Conservation (phyloP, 139 green algal genomes). For the Chlorella sp. region DNA sequence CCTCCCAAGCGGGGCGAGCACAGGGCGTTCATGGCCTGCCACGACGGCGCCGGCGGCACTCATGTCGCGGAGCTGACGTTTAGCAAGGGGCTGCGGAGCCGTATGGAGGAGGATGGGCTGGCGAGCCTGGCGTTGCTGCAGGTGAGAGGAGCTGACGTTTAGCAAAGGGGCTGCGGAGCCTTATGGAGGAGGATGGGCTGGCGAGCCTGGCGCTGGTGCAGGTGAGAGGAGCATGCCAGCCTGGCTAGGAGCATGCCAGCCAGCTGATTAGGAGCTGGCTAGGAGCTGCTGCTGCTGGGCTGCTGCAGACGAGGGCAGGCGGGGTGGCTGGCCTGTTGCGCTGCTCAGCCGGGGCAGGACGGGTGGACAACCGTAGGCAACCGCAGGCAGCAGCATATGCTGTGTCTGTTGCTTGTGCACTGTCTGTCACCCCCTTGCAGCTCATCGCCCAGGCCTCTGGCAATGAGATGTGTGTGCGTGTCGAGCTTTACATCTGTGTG, state of each 20-base stretch:
- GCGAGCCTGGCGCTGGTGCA: neutral
- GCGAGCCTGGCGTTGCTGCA: neutral
- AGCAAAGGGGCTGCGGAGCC: neutral
- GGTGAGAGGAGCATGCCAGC: neutral
- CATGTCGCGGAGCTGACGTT: neutral
- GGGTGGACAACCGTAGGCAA: too few relatives aligned
- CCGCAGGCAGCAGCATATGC: neutral
- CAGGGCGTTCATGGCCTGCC: constrained; percentile 45
- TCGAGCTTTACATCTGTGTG: too few relatives aligned
- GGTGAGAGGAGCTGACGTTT: neutral
- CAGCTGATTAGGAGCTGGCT: neutral
- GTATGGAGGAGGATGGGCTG: neutral
- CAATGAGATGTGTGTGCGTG: too few relatives aligned
- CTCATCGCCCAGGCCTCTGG: neutral
- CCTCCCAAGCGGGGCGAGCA: constrained; percentile 73
- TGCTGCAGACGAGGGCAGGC: neutral
- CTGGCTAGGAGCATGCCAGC: neutral
- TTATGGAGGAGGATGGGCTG: neutral
- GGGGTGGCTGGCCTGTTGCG: neutral
- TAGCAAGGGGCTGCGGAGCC: neutral
- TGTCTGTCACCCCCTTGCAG: neutral
- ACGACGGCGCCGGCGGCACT: constrained; percentile 7
- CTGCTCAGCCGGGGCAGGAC: too few relatives aligned
- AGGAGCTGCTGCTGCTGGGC: neutral
- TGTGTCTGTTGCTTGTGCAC: too few relatives aligned